A percentile compares a stretch with the other conserved stretches of the same genome.
Evolutionary conservation across 306 rosid species (phyloP).

Genomic region (Cicer arietinum): DNA sequence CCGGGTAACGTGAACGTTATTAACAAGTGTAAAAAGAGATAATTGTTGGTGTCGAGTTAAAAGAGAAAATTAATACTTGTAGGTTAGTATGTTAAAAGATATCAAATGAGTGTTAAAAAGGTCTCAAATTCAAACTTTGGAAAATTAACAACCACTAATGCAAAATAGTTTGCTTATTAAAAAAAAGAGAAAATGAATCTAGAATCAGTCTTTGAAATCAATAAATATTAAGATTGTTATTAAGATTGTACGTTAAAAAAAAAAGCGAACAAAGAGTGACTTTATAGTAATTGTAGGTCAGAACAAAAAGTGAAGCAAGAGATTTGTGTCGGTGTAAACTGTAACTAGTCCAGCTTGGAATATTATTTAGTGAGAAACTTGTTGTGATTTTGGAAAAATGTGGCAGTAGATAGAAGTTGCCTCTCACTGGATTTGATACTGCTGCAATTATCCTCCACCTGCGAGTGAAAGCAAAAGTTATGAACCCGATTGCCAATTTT

Average conservation of each 20-base stretch:
- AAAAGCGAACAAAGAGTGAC: not conserved
- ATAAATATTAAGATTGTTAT: not conserved
- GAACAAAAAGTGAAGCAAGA: conserved; percentile 10
- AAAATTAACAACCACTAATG: too few species aligned
- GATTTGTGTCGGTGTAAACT: not conserved
- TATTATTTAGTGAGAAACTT: conserved; percentile 7
- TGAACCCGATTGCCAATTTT: conserved; percentile 10
- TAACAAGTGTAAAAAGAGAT: conserved; percentile 1
- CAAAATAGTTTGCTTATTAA: too few species aligned
- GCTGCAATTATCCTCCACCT: conserved; percentile 29
- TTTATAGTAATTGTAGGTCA: not conserved
- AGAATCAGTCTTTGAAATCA: conserved; percentile 1
- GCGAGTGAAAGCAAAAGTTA: conserved; percentile 21
- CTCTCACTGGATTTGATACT: conserved; percentile 4
- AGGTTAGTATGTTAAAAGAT: too few species aligned
- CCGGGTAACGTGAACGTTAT: not conserved
- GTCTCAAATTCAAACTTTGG: too few species aligned
- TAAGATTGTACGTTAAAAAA: conserved; percentile 21
- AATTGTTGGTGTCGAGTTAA: not conserved
- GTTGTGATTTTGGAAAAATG: conserved; percentile 19
- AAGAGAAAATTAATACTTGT: not conserved
- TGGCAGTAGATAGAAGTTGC: not conserved
- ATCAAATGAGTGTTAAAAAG: too few species aligned
- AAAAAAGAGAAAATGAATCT: not conserved
- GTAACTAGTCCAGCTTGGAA: conserved; percentile 24